A percentile compares a stretch with the other conserved stretches of the same genome.
These are phyloP conservation scores for Amanita pseudoporphyria DNA, from an alignment of 768 basidiomycete species.

Conservation along the genomic window DNA sequence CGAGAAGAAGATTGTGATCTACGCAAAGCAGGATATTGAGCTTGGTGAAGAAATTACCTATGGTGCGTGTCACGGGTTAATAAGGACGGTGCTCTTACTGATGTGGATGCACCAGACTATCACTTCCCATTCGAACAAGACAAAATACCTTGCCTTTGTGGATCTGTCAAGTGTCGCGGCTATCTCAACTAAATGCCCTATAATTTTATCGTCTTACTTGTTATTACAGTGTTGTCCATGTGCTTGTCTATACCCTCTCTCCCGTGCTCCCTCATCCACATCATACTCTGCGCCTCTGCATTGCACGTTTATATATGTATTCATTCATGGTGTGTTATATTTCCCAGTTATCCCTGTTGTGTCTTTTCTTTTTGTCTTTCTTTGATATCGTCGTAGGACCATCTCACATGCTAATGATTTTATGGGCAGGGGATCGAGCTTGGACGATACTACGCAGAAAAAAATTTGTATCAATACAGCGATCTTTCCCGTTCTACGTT, in stretches of 20 bases:
- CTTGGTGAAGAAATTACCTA: slow-evolving; percentile 98
- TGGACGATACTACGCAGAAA: slow-evolving; percentile 5
- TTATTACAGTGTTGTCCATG: slow-evolving; percentile 5
- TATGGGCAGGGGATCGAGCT: slow-evolving; percentile 4
- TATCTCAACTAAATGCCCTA: slow-evolving; percentile 76
- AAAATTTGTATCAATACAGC: slow-evolving; percentile 8
- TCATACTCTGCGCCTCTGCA: slow-evolving; percentile 3
- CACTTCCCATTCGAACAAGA: slow-evolving; percentile 99
- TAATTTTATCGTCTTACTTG: slow-evolving; percentile 16
- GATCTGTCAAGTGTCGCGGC: slow-evolving; percentile 86
- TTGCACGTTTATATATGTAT: slow-evolving; percentile 5
- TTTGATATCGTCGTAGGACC: slow-evolving; percentile 1
- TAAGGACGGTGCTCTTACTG: background rate
- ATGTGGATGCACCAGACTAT: slow-evolving; percentile 54
- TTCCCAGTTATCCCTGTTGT: background rate
- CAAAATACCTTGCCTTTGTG: slow-evolving; percentile 90
- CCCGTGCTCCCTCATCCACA: background rate
- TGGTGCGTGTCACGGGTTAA: slow-evolving; percentile 36
- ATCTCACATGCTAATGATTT: slow-evolving; percentile 2
- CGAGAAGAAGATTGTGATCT: slow-evolving; percentile 98
- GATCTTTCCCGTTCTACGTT: background rate
- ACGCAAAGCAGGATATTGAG: slow-evolving; percentile 93
- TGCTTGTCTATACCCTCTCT: slow-evolving; percentile 6
- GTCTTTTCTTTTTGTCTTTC: background rate
- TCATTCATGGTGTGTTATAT: slow-evolving; percentile 5